Evolutionary conservation across 805 yeast species (phyloP), one percentile per base, ranked within the genome.

Genomic region (Debaryomyces maramus): DNA sequence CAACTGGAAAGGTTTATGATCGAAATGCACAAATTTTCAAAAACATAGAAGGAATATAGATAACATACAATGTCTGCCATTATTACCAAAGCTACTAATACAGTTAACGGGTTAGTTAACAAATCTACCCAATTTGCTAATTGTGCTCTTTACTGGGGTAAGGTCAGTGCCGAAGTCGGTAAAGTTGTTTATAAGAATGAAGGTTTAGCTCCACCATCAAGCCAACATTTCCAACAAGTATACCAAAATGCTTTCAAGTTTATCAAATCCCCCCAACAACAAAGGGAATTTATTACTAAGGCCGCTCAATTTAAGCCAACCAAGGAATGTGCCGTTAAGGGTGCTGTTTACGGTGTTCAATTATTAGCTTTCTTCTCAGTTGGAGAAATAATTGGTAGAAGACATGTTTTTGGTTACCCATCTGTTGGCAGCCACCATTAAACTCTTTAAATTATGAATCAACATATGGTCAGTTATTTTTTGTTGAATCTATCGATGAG

Each of bases 301-400:
- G 67, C 77, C 41, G 67, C 75, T 49, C 58, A 66, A 47, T 56
- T 77, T 58, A 65, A 61, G 48, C 71, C 69, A 44, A 65, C 73
- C 62, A 81, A 76, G 64, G 81, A 77, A 52, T 74, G 75, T 57
- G 74, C 70, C 50, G 65, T 80, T 54, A 81, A 78, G 68, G 85
- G 77, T 63, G 83, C 84, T 54, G 83, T 90, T 35, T 81, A 80
- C 68, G 82, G 81, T 52, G 70, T 89, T 52, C 99, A 93, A 72
- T 70, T 91, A 40, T 73, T 87, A 51, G 99, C 97, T 49, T 77
- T 90, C 63, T 93, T 89, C 70, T 81, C 97, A 19, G 75, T 91
- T 34, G 99, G 99, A 63, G 99, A 93, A 77, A 81, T 90, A 53
- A 77, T 93, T 59, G 99, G 99, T 60, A 88, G 98, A 77, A 85